Evolutionary conservation across 2,329 filamentous ascomycete genomes (phyloP).

Genomic region (Lithohypha guttulata): DNA sequence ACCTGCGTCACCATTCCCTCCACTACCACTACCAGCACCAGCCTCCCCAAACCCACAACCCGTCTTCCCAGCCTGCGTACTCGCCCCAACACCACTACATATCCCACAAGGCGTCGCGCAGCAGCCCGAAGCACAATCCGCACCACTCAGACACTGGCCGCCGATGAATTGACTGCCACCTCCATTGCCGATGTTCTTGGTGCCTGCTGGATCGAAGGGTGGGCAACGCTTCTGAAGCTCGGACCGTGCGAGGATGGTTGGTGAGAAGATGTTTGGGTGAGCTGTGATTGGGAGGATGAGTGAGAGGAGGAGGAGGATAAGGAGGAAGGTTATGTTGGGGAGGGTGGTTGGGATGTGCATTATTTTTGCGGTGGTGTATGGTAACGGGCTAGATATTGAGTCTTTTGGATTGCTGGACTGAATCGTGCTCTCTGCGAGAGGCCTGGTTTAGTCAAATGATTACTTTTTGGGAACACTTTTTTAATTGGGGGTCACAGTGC

Average conservation of each 20-base stretch:
- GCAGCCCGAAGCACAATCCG: slow-evolving; percentile 30
- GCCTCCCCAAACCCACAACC: slow-evolving; percentile 27
- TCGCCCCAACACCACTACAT: slow-evolving; percentile 24
- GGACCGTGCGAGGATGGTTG: no score
- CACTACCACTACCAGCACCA: not conserved
- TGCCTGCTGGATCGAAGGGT: slow-evolving; percentile 9
- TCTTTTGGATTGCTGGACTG: no score
- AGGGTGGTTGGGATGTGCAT: no score
- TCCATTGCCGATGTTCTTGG: slow-evolving; percentile 17
- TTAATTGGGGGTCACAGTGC: no score
- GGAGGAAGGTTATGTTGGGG: no score
- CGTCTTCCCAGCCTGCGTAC: slow-evolving; percentile 27
- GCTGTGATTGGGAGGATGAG: not conserved
- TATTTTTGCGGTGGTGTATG: no score
- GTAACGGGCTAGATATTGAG: no score
- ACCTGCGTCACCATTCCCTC: slow-evolving; percentile 22
- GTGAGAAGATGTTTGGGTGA: slow-evolving; percentile 1
- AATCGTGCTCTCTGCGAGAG: no score
- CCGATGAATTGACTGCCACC: slow-evolving; percentile 31
- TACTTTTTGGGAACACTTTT: no score
- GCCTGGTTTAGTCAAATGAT: no score
- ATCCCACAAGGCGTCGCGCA: slow-evolving; percentile 28
- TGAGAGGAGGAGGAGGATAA: not conserved
- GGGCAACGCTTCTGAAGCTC: not conserved
- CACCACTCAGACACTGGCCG: slow-evolving; percentile 28